Evolutionary conservation across 257 asterid species (phyloP).

Genomic region (Penstemon barbatus): DNA sequence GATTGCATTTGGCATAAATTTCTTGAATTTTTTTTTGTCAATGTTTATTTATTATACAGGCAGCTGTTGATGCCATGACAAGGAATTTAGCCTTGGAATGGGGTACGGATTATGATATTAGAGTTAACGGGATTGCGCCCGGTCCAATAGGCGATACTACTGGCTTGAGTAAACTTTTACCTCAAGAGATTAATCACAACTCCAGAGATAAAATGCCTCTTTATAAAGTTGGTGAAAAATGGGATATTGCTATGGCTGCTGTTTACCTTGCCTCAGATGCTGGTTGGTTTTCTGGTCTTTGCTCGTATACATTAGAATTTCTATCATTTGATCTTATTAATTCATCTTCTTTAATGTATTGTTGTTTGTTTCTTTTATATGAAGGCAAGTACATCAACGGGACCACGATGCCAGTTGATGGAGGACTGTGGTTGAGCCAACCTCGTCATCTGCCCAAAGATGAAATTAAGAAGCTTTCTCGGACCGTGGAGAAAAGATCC

Average conservation of each 20-base stretch:
- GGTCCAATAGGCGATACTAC: constrained; percentile 83
- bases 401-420: constrained; percentile 58
- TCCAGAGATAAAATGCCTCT: constrained; percentile 51
- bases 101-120: constrained; percentile 83
- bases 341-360: neutral
- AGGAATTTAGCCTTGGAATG: constrained; percentile 86
- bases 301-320: neutral
- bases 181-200: constrained; percentile 55
- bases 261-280: constrained; percentile 83
- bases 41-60: constrained; percentile 42
- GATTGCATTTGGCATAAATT: neutral
- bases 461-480: constrained; percentile 62
- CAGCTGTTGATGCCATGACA: constrained; percentile 80
- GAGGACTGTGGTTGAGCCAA: constrained; percentile 73
- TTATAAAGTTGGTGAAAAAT: constrained; percentile 74
- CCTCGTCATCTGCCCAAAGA: constrained; percentile 66
- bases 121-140: constrained; percentile 88
- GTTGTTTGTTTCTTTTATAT: neutral
- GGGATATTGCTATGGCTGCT: constrained; percentile 96
- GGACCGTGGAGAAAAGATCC: constrained; percentile 57
- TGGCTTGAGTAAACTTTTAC: constrained; percentile 73
- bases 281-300: constrained; percentile 47
- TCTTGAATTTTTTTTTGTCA: constrained; percentile 8
- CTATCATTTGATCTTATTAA: neutral
- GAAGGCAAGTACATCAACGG: constrained; percentile 64